Conservation (phyloP, 2,329 filamentous ascomycete genomes). For the Geoglossum cookeanum region DNA sequence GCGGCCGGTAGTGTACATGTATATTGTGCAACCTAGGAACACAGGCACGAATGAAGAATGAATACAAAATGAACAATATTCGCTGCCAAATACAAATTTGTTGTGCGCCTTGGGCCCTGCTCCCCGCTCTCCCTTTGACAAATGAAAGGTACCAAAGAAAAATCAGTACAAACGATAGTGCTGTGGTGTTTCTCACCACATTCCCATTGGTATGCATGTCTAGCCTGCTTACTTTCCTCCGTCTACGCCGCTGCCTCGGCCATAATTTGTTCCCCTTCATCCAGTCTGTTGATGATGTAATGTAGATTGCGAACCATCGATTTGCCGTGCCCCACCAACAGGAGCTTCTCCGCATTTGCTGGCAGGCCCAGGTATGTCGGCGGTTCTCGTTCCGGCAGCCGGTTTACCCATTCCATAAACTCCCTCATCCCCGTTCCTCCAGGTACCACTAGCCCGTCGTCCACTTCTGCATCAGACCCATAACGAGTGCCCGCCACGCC, state of each 20-base stretch:
- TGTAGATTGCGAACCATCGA: conserved; percentile 70
- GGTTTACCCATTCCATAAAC: conserved; percentile 82
- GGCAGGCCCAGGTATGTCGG: conserved; percentile 88
- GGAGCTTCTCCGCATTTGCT: conserved; percentile 86
- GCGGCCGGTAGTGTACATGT: too few relatives aligned
- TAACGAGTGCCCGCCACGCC: conserved; percentile 22
- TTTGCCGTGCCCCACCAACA: conserved; percentile 72
- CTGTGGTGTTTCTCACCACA: too few relatives aligned
- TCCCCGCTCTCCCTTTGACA: too few relatives aligned
- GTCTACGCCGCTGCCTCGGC: conserved; percentile 28
- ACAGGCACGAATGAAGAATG: too few relatives aligned
- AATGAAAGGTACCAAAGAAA: too few relatives aligned
- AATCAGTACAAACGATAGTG: too few relatives aligned
- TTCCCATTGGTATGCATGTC: not conserved
- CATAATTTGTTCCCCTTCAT: conserved; percentile 86
- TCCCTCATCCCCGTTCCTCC: conserved; percentile 64
- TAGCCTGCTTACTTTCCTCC: not conserved
- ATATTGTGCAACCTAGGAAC: too few relatives aligned
- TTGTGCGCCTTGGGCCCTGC: too few relatives aligned
- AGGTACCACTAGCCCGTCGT: conserved; percentile 51
- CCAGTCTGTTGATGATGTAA: conserved; percentile 69
- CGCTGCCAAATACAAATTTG: too few relatives aligned
- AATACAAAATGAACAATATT: too few relatives aligned
- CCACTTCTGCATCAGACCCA: conserved; percentile 23
- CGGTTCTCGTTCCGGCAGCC: conserved; percentile 82